Conservation (phyloP, 495 filamentous ascomycete species). For the Daldinia grandis region DNA sequence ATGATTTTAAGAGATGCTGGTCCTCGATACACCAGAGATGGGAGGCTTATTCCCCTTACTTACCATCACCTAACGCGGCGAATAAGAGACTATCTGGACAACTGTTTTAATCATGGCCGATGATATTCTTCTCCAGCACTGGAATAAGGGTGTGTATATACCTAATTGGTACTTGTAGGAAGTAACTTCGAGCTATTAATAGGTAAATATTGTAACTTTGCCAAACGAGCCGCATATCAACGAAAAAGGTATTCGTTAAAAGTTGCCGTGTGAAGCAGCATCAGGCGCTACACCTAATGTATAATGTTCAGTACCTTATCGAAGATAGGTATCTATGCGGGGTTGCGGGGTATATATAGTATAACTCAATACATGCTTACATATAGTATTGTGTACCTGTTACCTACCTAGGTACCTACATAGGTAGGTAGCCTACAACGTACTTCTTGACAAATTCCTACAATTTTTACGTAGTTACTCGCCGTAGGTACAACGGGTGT, state of each 20-base stretch:
- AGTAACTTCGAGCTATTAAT: background rate
- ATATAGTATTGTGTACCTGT: background rate
- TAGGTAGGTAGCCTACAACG: too few species aligned
- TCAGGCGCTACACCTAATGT: background rate
- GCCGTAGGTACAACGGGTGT: too few species aligned
- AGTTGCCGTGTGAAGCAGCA: background rate
- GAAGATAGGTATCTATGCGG: background rate
- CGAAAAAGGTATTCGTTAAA: background rate
- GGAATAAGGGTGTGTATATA: background rate
- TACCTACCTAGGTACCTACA: too few species aligned
- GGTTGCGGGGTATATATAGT: background rate
- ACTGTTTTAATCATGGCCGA: background rate
- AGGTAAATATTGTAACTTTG: background rate
- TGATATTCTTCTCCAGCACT: background rate
- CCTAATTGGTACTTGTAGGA: background rate
- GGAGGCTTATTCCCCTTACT: constrained; percentile 3
- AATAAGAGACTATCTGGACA: background rate
- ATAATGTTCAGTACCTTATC: background rate
- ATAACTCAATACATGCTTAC: background rate
- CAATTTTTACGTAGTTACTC: too few species aligned
- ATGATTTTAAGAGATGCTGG: constrained; percentile 22
- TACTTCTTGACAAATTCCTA: background rate
- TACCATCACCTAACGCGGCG: background rate
- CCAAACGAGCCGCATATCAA: background rate
- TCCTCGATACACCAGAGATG: background rate